These are phyloP conservation scores for Melampsora larici-populina DNA, from an alignment of 1,284 basidiomycete genomes.

Conservation along the genomic window DNA sequence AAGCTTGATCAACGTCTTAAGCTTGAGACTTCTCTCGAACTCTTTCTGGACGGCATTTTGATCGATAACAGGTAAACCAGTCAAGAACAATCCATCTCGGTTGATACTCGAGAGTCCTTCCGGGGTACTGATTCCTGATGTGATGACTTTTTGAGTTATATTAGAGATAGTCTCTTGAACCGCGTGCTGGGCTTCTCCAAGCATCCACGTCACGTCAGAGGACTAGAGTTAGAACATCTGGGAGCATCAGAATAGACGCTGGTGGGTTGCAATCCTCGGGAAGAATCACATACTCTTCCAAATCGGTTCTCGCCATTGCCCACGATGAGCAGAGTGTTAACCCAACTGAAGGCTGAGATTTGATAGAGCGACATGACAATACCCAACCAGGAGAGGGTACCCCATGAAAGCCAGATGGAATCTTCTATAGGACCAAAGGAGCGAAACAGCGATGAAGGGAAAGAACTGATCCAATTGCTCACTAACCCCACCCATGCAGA, in stretches of 20 bases:
- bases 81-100: constrained; percentile 40
- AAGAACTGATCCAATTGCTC: constrained; percentile 35
- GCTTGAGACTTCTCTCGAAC: constrained; percentile 35
- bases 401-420: constrained; percentile 38
- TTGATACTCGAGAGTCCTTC: constrained; percentile 39
- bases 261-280: background rate
- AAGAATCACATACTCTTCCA: constrained; percentile 15
- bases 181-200: constrained; percentile 32
- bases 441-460: constrained; percentile 36
- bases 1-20: constrained; percentile 39
- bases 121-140: constrained; percentile 24
- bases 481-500: constrained; percentile 33
- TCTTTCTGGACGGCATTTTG: constrained; percentile 32
- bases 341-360: constrained; percentile 36
- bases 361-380: constrained; percentile 28
- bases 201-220: constrained; percentile 33
- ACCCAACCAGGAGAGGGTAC: constrained; percentile 34
- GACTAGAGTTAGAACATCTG: constrained; percentile 9
- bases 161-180: constrained; percentile 38
- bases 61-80: constrained; percentile 24
- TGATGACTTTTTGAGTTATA: constrained; percentile 31
- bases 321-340: constrained; percentile 29
- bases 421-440: constrained; percentile 9
- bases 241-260: constrained; percentile 3
- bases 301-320: constrained; percentile 35